Conservation (phyloP, 2,329 filamentous ascomycete genomes). For the Colletotrichum salicis region DNA sequence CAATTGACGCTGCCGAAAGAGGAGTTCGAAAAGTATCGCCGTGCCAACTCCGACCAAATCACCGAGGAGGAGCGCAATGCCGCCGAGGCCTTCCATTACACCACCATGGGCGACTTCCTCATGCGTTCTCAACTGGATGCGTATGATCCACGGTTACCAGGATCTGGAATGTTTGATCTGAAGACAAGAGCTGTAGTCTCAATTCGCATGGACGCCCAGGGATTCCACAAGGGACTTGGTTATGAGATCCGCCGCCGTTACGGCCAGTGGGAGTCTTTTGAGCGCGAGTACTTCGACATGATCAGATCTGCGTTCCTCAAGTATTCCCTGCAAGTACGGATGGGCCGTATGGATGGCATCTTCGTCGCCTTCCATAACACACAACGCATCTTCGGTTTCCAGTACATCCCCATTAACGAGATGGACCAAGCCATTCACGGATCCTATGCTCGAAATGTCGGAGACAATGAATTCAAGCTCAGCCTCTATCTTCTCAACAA, state of each 20-base stretch:
- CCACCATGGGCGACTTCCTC: slow-evolving; percentile 85
- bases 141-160: slow-evolving; percentile 84
- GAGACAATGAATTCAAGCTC: slow-evolving; percentile 85
- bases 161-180: slow-evolving; percentile 93
- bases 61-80: slow-evolving; percentile 77
- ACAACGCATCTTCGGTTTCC: slow-evolving; percentile 95
- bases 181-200: slow-evolving; percentile 94
- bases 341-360: slow-evolving; percentile 98
- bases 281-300: slow-evolving; percentile 97
- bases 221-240: slow-evolving; percentile 79
- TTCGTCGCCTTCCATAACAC: slow-evolving; percentile 98
- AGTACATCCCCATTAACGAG: slow-evolving; percentile 87
- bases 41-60: slow-evolving; percentile 73
- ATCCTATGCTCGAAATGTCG: slow-evolving; percentile 71
- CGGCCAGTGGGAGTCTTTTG: slow-evolving; percentile 89
- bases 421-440: slow-evolving; percentile 94
- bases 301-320: slow-evolving; percentile 94
- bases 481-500: slow-evolving; percentile 85
- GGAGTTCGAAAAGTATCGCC: slow-evolving; percentile 87
- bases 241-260: slow-evolving; percentile 85
- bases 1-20: slow-evolving; percentile 84
- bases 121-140: slow-evolving; percentile 97
- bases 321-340: slow-evolving; percentile 94
- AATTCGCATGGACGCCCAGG: slow-evolving; percentile 84
- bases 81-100: slow-evolving; percentile 88